These are phyloP conservation scores for Cryptosporidium canis DNA, from an alignment of 169 alveolate genomes.

Conservation along the genomic window DNA sequence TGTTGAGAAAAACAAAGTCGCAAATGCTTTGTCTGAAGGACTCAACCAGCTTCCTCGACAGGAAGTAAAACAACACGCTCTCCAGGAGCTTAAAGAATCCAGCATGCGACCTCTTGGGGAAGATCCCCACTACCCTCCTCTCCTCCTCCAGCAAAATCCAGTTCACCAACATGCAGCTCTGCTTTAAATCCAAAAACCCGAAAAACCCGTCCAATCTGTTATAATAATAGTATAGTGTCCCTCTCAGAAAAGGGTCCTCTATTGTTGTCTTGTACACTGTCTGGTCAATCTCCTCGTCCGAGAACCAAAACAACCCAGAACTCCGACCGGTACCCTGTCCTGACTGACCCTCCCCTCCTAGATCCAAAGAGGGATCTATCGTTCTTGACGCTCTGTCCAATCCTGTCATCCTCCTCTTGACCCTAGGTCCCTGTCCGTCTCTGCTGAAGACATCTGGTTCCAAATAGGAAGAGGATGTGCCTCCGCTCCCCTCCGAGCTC, in stretches of 20 bases:
- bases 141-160: slow-evolving; percentile 46
- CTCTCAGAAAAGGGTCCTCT: slow-evolving; percentile 51
- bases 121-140: slow-evolving; percentile 10
- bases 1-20: background rate
- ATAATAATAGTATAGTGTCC: slow-evolving; percentile 14
- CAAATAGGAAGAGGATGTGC: background rate
- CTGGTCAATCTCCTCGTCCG: slow-evolving; percentile 12
- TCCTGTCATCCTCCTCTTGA: slow-evolving; percentile 7
- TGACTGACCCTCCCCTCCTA: background rate
- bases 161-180: slow-evolving; percentile 30
- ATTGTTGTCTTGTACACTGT: slow-evolving; percentile 25
- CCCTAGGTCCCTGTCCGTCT: background rate
- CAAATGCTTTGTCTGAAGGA: background rate
- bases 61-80: slow-evolving; percentile 19
- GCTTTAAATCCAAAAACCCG: slow-evolving; percentile 30
- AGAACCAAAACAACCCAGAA: slow-evolving; percentile 59
- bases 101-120: slow-evolving; percentile 35
- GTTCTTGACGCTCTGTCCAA: slow-evolving; percentile 16
- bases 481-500: no score
- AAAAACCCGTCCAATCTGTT: slow-evolving; percentile 17
- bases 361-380: background rate
- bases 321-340: background rate
- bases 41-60: slow-evolving; percentile 22
- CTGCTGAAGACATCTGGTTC: background rate
- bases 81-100: slow-evolving; percentile 22